Conservation (phyloP, 345 rosid species). For the Ceriops decandra region DNA sequence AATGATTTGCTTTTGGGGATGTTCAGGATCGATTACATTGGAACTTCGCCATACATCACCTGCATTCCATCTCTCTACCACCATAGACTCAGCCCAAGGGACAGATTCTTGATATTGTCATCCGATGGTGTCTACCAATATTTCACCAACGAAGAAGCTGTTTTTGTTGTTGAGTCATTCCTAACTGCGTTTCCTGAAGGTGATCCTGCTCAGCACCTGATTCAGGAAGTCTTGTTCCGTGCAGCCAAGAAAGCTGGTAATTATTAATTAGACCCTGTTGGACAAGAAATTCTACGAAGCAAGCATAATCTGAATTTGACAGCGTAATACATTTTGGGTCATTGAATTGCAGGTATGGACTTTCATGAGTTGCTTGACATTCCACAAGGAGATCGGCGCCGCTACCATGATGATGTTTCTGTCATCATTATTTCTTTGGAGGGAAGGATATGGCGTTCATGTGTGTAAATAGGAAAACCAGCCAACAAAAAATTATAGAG, state of each 20-base stretch:
- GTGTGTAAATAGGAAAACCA: background rate
- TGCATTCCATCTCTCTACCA: slow-evolving; percentile 26
- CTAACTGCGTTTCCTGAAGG: slow-evolving; percentile 24
- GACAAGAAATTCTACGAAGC: background rate
- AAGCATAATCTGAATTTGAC: background rate
- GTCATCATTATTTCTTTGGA: slow-evolving; percentile 33
- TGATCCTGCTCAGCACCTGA: slow-evolving; percentile 30
- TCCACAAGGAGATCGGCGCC: slow-evolving; percentile 34
- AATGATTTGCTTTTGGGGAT: slow-evolving; percentile 27
- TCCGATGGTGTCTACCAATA: slow-evolving; percentile 35
- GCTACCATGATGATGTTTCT: slow-evolving; percentile 36
- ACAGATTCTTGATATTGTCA: slow-evolving; percentile 28
- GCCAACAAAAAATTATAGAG: background rate
- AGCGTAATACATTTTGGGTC: too few species aligned
- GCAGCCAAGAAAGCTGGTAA: slow-evolving; percentile 35
- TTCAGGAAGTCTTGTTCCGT: slow-evolving; percentile 31
- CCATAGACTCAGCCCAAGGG: slow-evolving; percentile 21
- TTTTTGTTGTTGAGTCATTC: slow-evolving; percentile 17
- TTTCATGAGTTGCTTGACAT: slow-evolving; percentile 33
- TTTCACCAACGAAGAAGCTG: slow-evolving; percentile 27
- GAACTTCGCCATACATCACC: slow-evolving; percentile 26
- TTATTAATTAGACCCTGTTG: background rate
- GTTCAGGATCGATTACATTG: slow-evolving; percentile 29
- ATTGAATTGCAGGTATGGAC: slow-evolving; percentile 21
- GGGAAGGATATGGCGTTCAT: slow-evolving; percentile 31